These are phyloP conservation scores for Aspergillus asperescens DNA, from an alignment of 495 filamentous ascomycete genomes.

Conservation along the genomic window DNA sequence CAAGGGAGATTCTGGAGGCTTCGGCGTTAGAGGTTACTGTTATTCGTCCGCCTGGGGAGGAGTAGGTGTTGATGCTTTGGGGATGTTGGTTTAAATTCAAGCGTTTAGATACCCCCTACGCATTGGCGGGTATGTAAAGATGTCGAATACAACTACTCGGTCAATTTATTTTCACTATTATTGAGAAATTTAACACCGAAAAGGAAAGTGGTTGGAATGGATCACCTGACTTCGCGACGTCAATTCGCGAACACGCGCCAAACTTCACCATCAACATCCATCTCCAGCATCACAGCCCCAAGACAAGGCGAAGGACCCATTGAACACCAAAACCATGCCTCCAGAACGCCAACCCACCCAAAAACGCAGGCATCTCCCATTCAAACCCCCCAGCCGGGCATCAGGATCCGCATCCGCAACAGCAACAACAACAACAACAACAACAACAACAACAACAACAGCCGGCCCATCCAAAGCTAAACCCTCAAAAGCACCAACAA, in stretches of 20 bases:
- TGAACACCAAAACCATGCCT: slow-evolving; percentile 23
- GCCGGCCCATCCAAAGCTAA: slow-evolving; percentile 16
- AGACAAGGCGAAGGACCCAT: neutral
- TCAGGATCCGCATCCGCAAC: slow-evolving; percentile 17
- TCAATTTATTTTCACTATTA: neutral
- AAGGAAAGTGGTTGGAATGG: neutral
- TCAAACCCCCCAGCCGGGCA: slow-evolving; percentile 48
- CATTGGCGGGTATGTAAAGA: neutral
- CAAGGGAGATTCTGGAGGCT: slow-evolving; percentile 20
- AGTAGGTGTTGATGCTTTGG: neutral
- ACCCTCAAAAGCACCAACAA: slow-evolving; percentile 10
- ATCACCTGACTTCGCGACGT: slow-evolving; percentile 38
- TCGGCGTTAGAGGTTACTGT: slow-evolving; percentile 25
- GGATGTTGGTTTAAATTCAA: neutral
- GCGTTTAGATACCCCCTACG: neutral
- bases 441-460: slow-evolving; percentile 7
- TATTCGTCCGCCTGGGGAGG: slow-evolving; percentile 17
- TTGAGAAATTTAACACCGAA: neutral
- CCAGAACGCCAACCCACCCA: slow-evolving; percentile 31
- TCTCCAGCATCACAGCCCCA: neutral
- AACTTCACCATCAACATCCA: neutral
- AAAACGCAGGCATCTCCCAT: slow-evolving; percentile 44
- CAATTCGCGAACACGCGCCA: slow-evolving; percentile 5
- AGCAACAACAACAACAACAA: slow-evolving; percentile 8
- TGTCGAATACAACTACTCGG: neutral